Evolutionary conservation across 805 yeast species (phyloP).

Genomic region (Yarrowia hollandica): DNA sequence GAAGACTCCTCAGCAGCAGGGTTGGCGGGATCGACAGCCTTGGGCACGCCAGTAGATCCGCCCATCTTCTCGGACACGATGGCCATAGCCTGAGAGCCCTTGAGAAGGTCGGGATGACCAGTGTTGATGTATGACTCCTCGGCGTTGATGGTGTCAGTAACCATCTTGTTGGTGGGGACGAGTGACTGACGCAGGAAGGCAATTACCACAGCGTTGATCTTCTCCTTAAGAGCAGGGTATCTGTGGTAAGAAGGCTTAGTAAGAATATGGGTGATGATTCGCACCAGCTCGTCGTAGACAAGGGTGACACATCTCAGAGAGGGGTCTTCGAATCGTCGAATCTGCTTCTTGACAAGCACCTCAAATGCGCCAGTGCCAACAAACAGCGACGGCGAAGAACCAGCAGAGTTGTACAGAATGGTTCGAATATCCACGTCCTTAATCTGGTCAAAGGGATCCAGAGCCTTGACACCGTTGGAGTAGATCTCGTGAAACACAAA

Average conservation of each 20-base stretch:
- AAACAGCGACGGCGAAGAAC: constrained; percentile 91
- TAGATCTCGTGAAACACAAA: constrained; percentile 97
- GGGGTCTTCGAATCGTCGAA: constrained; percentile 92
- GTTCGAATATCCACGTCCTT: constrained; percentile 95
- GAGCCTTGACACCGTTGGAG: constrained; percentile 85
- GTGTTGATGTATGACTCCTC: constrained; percentile 96
- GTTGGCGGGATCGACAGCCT: constrained; percentile 35
- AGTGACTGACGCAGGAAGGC: constrained; percentile 76
- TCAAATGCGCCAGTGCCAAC: constrained; percentile 98
- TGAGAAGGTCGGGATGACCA: constrained; percentile 94
- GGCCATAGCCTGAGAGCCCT: constrained; percentile 72
- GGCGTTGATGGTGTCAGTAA: constrained; percentile 73
- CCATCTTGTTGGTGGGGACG: constrained; percentile 83
- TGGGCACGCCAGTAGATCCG: constrained; percentile 47
- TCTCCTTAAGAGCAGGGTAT: constrained; percentile 88
- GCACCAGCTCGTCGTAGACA: constrained; percentile 90
- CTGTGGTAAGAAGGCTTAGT: constrained; percentile 79
- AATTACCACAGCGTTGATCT: constrained; percentile 75
- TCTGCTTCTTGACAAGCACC: constrained; percentile 88
- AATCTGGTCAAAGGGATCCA: constrained; percentile 96
- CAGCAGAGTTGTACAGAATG: constrained; percentile 94
- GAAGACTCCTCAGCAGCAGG: constrained; percentile 50
- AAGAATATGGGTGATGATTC: constrained; percentile 82
- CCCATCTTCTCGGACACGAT: constrained; percentile 88
- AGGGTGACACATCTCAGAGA: constrained; percentile 82